Evolutionary conservation across 2,329 filamentous ascomycete species (phyloP).

Genomic region (Aureobasidium namibiae): DNA sequence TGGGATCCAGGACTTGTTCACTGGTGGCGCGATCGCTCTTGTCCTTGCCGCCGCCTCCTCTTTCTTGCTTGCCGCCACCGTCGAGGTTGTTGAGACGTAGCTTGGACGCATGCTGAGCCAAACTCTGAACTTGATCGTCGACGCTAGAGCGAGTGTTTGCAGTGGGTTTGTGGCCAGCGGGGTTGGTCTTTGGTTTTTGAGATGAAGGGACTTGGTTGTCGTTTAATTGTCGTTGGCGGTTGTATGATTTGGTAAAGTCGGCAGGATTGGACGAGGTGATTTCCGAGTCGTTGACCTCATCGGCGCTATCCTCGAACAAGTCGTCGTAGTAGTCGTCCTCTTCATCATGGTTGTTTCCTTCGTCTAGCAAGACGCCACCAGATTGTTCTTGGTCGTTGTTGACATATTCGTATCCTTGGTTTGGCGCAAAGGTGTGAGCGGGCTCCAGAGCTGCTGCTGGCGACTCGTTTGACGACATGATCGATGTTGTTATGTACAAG

Average conservation of each 20-base stretch:
- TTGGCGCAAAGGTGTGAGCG: conserved; percentile 24
- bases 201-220: conserved; percentile 41
- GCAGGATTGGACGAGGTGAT: conserved; percentile 49
- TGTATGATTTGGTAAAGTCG: conserved; percentile 81
- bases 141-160: conserved; percentile 72
- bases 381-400: conserved; percentile 18
- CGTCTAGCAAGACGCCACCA: background rate
- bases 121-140: conserved; percentile 79
- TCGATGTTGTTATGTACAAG: background rate
- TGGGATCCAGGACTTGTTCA: conserved; percentile 88
- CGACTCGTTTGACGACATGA: conserved; percentile 2
- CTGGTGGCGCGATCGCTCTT: conserved; percentile 89
- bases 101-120: conserved; percentile 78
- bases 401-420: conserved; percentile 23
- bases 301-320: conserved; percentile 42
- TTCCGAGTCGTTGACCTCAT: conserved; percentile 55
- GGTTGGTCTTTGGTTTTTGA: conserved; percentile 62
- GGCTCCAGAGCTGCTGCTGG: conserved; percentile 19
- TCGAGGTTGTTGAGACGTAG: conserved; percentile 64
- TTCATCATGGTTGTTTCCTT: conserved; percentile 30
- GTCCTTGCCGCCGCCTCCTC: conserved; percentile 62
- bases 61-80: conserved; percentile 35
- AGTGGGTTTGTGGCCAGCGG: conserved; percentile 55
- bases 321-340: conserved; percentile 58
- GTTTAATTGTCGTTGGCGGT: conserved; percentile 67